A percentile compares a stretch with the other conserved stretches of the same genome.
Evolutionary conservation across 352 stramenopile species (phyloP).

Genomic region (Globisporangium spiculum): DNA sequence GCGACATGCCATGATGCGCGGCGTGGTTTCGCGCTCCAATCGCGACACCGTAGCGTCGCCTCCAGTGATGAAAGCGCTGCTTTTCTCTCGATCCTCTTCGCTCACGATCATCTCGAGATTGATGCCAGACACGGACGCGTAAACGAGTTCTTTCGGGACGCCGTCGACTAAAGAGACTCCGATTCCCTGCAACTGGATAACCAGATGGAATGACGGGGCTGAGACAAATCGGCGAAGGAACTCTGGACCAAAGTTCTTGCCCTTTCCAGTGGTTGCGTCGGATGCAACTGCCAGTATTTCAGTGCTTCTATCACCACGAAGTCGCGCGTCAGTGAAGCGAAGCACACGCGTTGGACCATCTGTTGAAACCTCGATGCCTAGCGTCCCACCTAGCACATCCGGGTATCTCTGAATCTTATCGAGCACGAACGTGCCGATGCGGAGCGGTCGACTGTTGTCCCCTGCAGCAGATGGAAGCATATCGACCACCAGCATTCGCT

Average conservation of each 20-base stretch:
- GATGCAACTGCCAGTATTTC: conserved; percentile 14
- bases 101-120: conserved; percentile 57
- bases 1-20: conserved; percentile 56
- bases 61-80: conserved; percentile 38
- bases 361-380: conserved; percentile 81
- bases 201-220: conserved; percentile 47
- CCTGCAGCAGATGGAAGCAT: conserved; percentile 86
- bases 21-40: conserved; percentile 50
- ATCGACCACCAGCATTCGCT: conserved; percentile 77
- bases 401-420: conserved; percentile 82
- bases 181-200: conserved; percentile 62
- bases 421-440: conserved; percentile 78
- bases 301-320: conserved; percentile 42
- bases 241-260: conserved; percentile 8
- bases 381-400: conserved; percentile 63
- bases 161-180: conserved; percentile 77
- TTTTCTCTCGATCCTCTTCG: conserved; percentile 38
- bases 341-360: conserved; percentile 87
- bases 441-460: conserved; percentile 82
- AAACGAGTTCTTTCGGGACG: conserved; percentile 75
- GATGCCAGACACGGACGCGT: conserved; percentile 67
- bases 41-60: conserved; percentile 42
- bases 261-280: conserved; percentile 1
- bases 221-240: conserved; percentile 52
- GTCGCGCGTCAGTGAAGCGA: conserved; percentile 78